Evolutionary conservation across 1,284 basidiomycete species (phyloP).

Genomic region (Rhodotorula sp.): DNA sequence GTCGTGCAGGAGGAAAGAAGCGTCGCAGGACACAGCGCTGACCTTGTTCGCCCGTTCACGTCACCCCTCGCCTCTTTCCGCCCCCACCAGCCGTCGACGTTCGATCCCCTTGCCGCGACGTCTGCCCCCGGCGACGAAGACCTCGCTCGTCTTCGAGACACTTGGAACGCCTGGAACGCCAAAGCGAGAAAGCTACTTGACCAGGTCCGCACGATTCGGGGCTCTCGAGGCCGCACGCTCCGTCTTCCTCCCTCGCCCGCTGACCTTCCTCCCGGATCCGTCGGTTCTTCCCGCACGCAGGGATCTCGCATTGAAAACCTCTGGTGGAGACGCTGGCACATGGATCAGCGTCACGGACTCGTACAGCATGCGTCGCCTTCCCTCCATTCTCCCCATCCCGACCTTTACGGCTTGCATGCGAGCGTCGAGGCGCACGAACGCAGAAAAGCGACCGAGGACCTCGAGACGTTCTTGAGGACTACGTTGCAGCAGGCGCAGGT

Average conservation of each 20-base stretch:
- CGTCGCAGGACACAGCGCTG: background rate
- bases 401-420: slow-evolving; percentile 10
- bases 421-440: slow-evolving; percentile 17
- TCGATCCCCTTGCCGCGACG: slow-evolving; percentile 17
- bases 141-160: slow-evolving; percentile 3
- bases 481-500: slow-evolving; percentile 25
- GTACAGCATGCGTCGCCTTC: slow-evolving; percentile 4
- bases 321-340: slow-evolving; percentile 37
- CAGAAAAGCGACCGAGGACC: slow-evolving; percentile 21
- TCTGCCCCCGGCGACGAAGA: slow-evolving; percentile 9
- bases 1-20: background rate
- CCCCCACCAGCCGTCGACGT: slow-evolving; percentile 12
- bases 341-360: slow-evolving; percentile 23
- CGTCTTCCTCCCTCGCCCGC: background rate
- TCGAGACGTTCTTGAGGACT: slow-evolving; percentile 31
- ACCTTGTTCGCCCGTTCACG: background rate
- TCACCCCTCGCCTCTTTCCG: background rate
- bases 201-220: slow-evolving; percentile 5
- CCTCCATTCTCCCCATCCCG: background rate
- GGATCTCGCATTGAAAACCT: slow-evolving; percentile 39
- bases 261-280: background rate
- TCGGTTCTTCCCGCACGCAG: slow-evolving; percentile 12
- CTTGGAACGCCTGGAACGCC: slow-evolving; percentile 33
- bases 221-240: no score
- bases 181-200: slow-evolving; percentile 19